These are phyloP conservation scores for Colletotrichum noveboracense DNA, from an alignment of 2,329 filamentous ascomycete species.

Conservation along the genomic window DNA sequence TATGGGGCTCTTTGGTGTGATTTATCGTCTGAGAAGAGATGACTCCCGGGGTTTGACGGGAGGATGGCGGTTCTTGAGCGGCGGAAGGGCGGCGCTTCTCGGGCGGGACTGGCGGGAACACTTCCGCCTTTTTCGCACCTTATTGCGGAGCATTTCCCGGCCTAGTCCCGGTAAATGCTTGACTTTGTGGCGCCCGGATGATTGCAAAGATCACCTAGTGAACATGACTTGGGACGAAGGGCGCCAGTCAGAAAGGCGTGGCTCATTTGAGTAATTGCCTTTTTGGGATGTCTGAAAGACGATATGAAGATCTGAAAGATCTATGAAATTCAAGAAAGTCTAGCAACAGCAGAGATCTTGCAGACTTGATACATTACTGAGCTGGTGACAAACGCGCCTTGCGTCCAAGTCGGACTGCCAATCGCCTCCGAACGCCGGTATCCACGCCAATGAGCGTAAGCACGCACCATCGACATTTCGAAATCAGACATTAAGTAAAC, in stretches of 20 bases:
- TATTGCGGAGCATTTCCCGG: not conserved
- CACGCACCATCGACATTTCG: not conserved
- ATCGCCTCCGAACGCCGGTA: not conserved
- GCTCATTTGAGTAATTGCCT: not conserved
- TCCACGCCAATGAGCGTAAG: not conserved
- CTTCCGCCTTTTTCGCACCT: not conserved
- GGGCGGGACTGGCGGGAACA: not conserved
- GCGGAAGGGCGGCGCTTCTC: not conserved
- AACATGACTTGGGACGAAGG: not conserved
- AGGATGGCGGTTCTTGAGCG: not conserved
- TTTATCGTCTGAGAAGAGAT: not conserved
- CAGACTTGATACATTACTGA: not conserved
- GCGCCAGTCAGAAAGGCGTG: not conserved
- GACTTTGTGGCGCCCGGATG: not conserved
- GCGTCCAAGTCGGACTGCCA: not conserved
- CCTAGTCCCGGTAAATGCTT: not conserved
- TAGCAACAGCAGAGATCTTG: not conserved
- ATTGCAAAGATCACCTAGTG: not conserved
- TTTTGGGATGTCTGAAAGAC: not conserved
- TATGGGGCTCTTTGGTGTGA: not conserved
- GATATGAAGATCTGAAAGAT: not conserved
- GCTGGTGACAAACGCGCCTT: not conserved
- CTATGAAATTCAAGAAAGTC: not conserved
- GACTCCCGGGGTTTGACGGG: not conserved
- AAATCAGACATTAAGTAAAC: not conserved